Evolutionary conservation across 1,139 yeast species (phyloP).

Genomic region (Komagataea norvegica): DNA sequence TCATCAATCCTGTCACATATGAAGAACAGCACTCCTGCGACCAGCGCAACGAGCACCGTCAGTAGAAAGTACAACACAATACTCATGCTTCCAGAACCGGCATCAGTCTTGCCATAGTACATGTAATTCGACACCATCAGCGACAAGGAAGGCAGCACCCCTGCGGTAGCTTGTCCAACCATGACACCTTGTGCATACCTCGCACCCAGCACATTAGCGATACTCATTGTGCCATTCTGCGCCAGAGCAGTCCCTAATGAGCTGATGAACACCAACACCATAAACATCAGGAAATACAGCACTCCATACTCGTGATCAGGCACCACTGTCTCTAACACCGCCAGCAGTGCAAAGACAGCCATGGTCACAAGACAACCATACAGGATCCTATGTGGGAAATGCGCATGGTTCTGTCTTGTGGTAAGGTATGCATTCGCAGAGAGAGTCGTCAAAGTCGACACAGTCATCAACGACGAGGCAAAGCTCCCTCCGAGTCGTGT

Average conservation of each 20-base stretch:
- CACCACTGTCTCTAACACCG: constrained; percentile 45
- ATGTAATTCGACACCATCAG: constrained; percentile 56
- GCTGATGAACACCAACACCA: constrained; percentile 54
- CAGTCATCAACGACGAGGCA: constrained; percentile 85
- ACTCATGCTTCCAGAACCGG: constrained; percentile 38
- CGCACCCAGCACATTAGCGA: constrained; percentile 74
- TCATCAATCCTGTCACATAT: constrained; percentile 23
- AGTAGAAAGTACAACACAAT: constrained; percentile 62
- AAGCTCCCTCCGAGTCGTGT: constrained; percentile 50
- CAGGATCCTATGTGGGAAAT: constrained; percentile 55
- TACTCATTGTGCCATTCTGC: constrained; percentile 89
- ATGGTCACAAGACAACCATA: constrained; percentile 28
- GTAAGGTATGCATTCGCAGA: constrained; percentile 60
- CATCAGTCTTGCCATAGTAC: constrained; percentile 28
- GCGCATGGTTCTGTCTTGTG: constrained; percentile 55
- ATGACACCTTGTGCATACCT: constrained; percentile 81
- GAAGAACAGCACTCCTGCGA: constrained; percentile 40
- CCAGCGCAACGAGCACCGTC: constrained; percentile 55
- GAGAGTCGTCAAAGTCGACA: constrained; percentile 71
- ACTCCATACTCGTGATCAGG: constrained; percentile 37
- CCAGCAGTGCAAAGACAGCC: constrained; percentile 34
- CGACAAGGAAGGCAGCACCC: constrained; percentile 81
- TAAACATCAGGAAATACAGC: constrained; percentile 43
- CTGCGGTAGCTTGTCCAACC: constrained; percentile 94
- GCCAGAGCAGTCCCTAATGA: constrained; percentile 67